These are phyloP conservation scores for Sporopachydermia quercuum DNA, from an alignment of 805 yeast species.

Conservation along the genomic window DNA sequence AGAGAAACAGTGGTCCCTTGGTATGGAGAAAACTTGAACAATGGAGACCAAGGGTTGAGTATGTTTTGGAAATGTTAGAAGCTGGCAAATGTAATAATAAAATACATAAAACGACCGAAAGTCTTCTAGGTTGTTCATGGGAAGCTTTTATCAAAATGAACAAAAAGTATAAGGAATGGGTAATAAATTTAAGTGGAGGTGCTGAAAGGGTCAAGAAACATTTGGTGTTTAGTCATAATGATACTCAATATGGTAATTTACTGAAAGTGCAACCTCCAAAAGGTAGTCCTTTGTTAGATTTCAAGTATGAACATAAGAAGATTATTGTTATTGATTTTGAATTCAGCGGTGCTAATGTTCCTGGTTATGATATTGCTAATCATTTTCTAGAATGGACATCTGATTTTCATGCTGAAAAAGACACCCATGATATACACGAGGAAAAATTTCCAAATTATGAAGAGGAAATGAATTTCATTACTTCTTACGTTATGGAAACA, in stretches of 20 bases:
- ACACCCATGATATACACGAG: slow-evolving; percentile 38
- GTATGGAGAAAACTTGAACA: slow-evolving; percentile 55
- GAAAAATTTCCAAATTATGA: slow-evolving; percentile 50
- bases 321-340: slow-evolving; percentile 94
- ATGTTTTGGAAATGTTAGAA: slow-evolving; percentile 25
- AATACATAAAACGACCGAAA: not conserved
- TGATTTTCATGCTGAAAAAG: slow-evolving; percentile 57
- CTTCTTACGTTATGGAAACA: slow-evolving; percentile 55
- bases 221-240: slow-evolving; percentile 85
- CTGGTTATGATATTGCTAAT: slow-evolving; percentile 83
- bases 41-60: slow-evolving; percentile 45
- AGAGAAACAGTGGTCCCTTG: slow-evolving; percentile 44
- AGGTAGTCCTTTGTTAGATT: slow-evolving; percentile 35
- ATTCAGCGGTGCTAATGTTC: slow-evolving; percentile 80
- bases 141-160: slow-evolving; percentile 32
- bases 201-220: slow-evolving; percentile 25
- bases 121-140: not conserved
- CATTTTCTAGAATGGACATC: slow-evolving; percentile 98
- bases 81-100: slow-evolving; percentile 13
- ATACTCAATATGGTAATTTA: slow-evolving; percentile 91
- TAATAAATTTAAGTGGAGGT: slow-evolving; percentile 34
- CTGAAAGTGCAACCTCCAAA: slow-evolving; percentile 38
- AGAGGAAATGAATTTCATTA: slow-evolving; percentile 56
- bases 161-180: slow-evolving; percentile 44
- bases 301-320: slow-evolving; percentile 42